Evolutionary conservation across 768 basidiomycete species (phyloP), one percentile per base, ranked within the genome.

Genomic region (Tylopilus felleus): DNA sequence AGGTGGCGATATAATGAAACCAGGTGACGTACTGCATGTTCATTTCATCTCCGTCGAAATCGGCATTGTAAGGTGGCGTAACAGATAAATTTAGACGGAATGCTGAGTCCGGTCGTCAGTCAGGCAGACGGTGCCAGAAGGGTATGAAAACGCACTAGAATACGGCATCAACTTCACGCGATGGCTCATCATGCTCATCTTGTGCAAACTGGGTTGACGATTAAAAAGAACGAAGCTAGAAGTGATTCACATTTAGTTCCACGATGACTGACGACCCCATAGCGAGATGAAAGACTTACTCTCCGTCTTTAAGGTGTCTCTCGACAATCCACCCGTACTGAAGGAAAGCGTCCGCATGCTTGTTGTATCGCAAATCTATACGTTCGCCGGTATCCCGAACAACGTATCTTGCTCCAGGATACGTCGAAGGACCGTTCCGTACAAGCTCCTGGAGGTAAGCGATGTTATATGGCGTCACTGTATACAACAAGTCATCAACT

Each of bases 111-210:
- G 17, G 29, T 4, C 28, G 73, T 72, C 67, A 58, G 53, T 38
- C 31, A 49, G 12, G 14, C 31, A 48, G n/a, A 17, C 13, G 13
- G 2, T 39, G 5, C 21, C 1, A 3, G 23, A 54, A 47, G 9
- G 19, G 6, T 8, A 52, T 35, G 21, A 49, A 2, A 8, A 80
- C 93, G 70, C 65, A 95, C 93, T 98, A 21, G 95, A 98, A 73
- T 98, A 98, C 13, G 92, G 90, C 94, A 98, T 97, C 56, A 98
- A 75, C 65, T 90, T 93, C 28, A 98, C 91, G 33, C 95, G 85
- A 75, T 98, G 97, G 71, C 91, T 91, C 97, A 98, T 98, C 97
- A 98, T 98, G 79, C 93, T 96, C 97, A 98, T 98, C 73, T 99
- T 99, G 73, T 99, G 97, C 71, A 98, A 73, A 80, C 86, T 90